Conservation (phyloP, 345 rosid species). For the Brassica carinata region DNA sequence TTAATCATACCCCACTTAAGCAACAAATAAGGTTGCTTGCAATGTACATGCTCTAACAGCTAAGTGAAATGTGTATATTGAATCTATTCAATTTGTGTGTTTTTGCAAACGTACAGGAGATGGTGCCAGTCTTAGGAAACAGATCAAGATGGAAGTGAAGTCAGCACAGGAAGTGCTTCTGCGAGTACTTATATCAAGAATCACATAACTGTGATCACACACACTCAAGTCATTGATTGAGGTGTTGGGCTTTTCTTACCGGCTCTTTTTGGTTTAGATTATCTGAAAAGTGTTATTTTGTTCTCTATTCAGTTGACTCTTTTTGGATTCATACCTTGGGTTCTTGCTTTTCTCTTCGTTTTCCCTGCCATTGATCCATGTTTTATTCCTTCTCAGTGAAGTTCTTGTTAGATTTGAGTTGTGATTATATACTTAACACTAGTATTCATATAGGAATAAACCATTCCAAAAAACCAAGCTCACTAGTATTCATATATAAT, state of each 20-base stretch:
- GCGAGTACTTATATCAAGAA: constrained; percentile 52
- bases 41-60: neutral
- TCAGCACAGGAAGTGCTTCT: constrained; percentile 66
- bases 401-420: neutral
- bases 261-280: neutral
- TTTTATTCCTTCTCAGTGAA: neutral
- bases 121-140: neutral
- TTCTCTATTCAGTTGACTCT: neutral
- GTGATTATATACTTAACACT: neutral
- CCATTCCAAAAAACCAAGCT: neutral
- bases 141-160: constrained; percentile 58
- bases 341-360: neutral
- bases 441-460: neutral
- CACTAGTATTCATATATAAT: neutral
- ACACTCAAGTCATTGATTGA: neutral
- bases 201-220: no score
- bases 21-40: no score
- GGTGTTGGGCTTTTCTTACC: neutral
- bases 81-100: neutral
- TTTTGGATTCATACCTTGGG: neutral
- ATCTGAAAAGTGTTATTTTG: neutral
- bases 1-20: no score
- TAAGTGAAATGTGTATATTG: neutral
- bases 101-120: neutral
- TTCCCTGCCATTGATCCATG: neutral